A percentile compares a stretch with the other conserved stretches of the same genome.
These are phyloP conservation scores for Sphagnum tenellum DNA, from an alignment of 225 moss, liverwort and hornwort genomes.

Conservation along the genomic window DNA sequence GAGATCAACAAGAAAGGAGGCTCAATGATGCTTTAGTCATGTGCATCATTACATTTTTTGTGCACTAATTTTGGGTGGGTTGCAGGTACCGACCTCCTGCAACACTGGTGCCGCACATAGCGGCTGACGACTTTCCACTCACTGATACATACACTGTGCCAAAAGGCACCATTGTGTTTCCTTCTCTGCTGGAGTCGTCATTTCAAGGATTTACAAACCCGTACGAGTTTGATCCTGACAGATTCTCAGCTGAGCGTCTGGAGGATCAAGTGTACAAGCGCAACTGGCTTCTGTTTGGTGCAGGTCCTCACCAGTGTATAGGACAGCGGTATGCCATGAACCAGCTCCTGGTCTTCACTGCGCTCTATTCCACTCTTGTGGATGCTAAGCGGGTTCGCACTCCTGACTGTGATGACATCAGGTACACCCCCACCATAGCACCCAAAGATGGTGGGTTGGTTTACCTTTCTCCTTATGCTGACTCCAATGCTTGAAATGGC, in stretches of 20 bases:
- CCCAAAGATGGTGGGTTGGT: conserved; percentile 77
- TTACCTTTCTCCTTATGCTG: conserved; percentile 17
- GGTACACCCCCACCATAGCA: conserved; percentile 75
- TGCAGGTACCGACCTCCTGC: conserved; percentile 38
- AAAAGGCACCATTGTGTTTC: conserved; percentile 80
- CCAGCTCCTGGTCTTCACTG: conserved; percentile 66
- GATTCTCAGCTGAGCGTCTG: conserved; percentile 57
- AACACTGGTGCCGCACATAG: conserved; percentile 76
- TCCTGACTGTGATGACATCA: conserved; percentile 59
- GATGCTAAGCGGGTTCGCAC: conserved; percentile 52
- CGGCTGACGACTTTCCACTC: conserved; percentile 42
- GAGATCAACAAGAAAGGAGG: no score
- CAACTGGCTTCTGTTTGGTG: conserved; percentile 80
- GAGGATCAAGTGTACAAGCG: conserved; percentile 71
- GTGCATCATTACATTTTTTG: no score
- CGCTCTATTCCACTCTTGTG: conserved; percentile 49
- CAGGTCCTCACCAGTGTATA: conserved; percentile 78
- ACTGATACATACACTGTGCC: conserved; percentile 71
- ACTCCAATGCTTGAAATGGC: neutral
- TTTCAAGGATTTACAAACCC: conserved; percentile 89
- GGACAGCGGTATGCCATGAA: conserved; percentile 98
- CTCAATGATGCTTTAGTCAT: no score
- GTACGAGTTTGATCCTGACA: conserved; percentile 64
- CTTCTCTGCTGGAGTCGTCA: conserved; percentile 74
- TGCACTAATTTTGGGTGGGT: no score